phyloP scores from a whole-genome alignment of 805 yeast genomes.

The Candida xiaguanensis region DNA sequence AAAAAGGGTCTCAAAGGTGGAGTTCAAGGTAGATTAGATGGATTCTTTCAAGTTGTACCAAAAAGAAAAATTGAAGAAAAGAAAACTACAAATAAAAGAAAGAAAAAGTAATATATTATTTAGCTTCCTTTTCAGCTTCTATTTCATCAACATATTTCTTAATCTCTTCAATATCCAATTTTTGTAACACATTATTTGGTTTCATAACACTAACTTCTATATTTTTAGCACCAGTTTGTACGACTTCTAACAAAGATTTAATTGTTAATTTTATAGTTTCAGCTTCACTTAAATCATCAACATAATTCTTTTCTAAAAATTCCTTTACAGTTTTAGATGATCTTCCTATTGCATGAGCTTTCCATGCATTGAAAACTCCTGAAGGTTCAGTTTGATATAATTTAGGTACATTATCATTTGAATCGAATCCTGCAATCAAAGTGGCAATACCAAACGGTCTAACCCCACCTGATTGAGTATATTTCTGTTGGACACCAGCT shows the following conservation, averaged over 20 bases:
- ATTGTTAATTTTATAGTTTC: slow-evolving; percentile 78
- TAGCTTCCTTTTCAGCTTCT: slow-evolving; percentile 50
- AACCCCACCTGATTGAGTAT: slow-evolving; percentile 97
- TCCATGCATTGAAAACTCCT: slow-evolving; percentile 97
- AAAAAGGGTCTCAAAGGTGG: slow-evolving; percentile 80
- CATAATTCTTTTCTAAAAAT: slow-evolving; percentile 85
- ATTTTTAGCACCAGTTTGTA: slow-evolving; percentile 95
- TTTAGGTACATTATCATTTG: slow-evolving; percentile 73
- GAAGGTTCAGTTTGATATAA: slow-evolving; percentile 96
- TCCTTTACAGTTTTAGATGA: slow-evolving; percentile 94
- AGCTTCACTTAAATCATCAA: slow-evolving; percentile 57
- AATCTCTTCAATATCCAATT: slow-evolving; percentile 66
- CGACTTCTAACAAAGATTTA: slow-evolving; percentile 88
- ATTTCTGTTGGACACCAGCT: slow-evolving; percentile 97
- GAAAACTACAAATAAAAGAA: slow-evolving; percentile 25
- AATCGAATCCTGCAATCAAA: slow-evolving; percentile 92
- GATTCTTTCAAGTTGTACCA: slow-evolving; percentile 74
- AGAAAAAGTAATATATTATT: slow-evolving; percentile 12
- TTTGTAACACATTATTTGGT: slow-evolving; percentile 58
- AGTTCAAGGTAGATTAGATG: slow-evolving; percentile 88
- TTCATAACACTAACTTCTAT: slow-evolving; percentile 88
- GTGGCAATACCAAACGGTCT: slow-evolving; percentile 97
- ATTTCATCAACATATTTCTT: slow-evolving; percentile 73
- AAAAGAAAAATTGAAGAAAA: slow-evolving; percentile 32
- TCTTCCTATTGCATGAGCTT: slow-evolving; percentile 95